Conservation (phyloP, 2,329 filamentous ascomycete genomes). For the Exserohilum rostratum region DNA sequence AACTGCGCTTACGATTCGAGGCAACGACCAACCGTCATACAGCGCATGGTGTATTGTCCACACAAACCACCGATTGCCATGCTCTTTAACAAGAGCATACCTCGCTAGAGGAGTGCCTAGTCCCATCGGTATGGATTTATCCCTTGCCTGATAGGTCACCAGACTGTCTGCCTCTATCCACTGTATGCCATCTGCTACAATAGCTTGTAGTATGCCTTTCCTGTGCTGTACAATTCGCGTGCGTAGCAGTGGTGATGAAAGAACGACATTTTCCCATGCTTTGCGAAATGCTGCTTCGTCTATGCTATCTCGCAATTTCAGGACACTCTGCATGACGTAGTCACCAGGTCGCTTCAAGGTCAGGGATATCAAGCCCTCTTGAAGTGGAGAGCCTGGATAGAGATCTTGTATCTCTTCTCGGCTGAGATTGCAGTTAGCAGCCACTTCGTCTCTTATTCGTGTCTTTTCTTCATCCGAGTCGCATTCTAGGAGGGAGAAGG, state of each 20-base stretch:
- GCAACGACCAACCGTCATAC: constrained; percentile 40
- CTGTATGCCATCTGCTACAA: constrained; percentile 12
- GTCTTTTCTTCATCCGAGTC: neutral
- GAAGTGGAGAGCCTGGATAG: constrained; percentile 62
- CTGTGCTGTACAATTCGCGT: constrained; percentile 7
- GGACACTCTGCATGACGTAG: constrained; percentile 51
- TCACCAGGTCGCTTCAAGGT: constrained; percentile 59
- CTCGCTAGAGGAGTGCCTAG: constrained; percentile 18
- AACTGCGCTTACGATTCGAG: constrained; percentile 6
- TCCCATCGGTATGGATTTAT: constrained; percentile 1
- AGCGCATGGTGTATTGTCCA: constrained; percentile 47
- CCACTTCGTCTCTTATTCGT: neutral
- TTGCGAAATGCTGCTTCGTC: neutral
- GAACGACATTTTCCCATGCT: constrained; percentile 7
- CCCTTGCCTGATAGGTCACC: constrained; percentile 1
- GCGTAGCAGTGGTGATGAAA: neutral
- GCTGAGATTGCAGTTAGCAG: neutral
- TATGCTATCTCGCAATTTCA: constrained; percentile 17
- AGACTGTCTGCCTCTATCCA: constrained; percentile 12
- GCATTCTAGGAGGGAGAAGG: too few species aligned
- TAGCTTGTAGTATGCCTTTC: constrained; percentile 16
- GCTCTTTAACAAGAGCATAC: constrained; percentile 14
- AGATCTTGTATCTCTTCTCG: constrained; percentile 53
- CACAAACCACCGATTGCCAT: constrained; percentile 26
- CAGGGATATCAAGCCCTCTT: constrained; percentile 61